These are phyloP conservation scores for Sicyos edulis DNA, from an alignment of 306 rosid species.

Conservation along the genomic window DNA sequence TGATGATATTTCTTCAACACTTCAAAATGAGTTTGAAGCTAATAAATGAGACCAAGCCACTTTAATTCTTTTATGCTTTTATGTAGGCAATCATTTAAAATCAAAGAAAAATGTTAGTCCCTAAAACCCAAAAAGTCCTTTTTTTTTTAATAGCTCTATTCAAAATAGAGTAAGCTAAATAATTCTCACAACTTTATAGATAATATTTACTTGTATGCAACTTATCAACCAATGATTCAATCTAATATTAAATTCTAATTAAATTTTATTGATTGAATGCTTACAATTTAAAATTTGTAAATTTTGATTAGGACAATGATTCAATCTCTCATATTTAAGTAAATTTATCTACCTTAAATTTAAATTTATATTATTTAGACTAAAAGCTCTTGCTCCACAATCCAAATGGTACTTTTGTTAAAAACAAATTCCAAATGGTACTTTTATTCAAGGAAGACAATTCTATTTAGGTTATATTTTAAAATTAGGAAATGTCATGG, in stretches of 20 bases:
- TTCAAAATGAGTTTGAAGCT: neutral
- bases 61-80: neutral
- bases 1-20: too few species aligned
- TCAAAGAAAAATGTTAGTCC: neutral
- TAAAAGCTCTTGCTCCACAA: too few species aligned
- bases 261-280: neutral
- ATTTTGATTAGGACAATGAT: neutral
- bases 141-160: slow-evolving; percentile 2
- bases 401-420: too few species aligned
- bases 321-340: too few species aligned
- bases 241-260: neutral
- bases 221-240: neutral
- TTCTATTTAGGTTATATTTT: too few species aligned
- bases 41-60: neutral
- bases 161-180: slow-evolving; percentile 14
- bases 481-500: neutral
- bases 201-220: neutral
- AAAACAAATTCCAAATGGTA: too few species aligned
- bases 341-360: too few species aligned
- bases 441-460: neutral
- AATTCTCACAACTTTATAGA: slow-evolving; percentile 14
- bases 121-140: slow-evolving; percentile 14
- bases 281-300: too few species aligned
- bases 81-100: slow-evolving; percentile 17
- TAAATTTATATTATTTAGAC: too few species aligned